Evolutionary conservation across 371 early-diverging fungal genomes (phyloP), one percentile per base, ranked within the genome.

Genomic region (Gilbertella persicaria): DNA sequence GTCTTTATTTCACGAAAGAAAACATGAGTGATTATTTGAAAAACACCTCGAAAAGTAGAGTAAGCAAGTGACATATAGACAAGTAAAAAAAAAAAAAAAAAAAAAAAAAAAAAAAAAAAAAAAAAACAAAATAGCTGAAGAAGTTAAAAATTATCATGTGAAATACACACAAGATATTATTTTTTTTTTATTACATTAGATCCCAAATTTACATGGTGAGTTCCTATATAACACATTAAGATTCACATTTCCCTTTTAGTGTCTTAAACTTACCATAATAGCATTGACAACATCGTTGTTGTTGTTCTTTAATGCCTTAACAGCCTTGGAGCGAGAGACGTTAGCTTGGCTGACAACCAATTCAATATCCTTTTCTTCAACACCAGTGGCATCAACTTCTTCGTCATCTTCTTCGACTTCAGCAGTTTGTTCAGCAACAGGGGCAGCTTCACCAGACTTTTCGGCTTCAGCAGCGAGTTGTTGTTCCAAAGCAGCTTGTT

Each of bases 211-310:
- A 64, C 64, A 64, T 43, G 52, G 73, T 75, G 17, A 75, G 58
- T 51, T 67, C 42, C 45, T 46, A 38, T 21, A 14, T n/a, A 9
- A 3, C 4, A 40, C 10, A n/a, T n/a, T n/a, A n/a, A n/a, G n/a
- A n/a, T n/a, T n/a, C n/a, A n/a, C n/a, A n/a, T n/a, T n/a, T n/a
- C n/a, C n/a, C n/a, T n/a, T n/a, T n/a, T n/a, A n/a, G n/a, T n/a
- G n/a, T n/a, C n/a, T n/a, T n/a, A n/a, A 36, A 29, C 64, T 59
- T 68, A 72, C 88, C 94, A 98, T 97, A 81, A 97, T 97, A 66
- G 97, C 94, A 71, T 94, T 94, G 67, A 98, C 94, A 61, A 98
- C 88, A 74, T 98, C 98, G 73, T 84, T 89, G 70, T 85, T 76
- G 85, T 92, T 90, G 66, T 81, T 76, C 81, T 86, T 88, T 57